phyloP scores from a whole-genome alignment of 73 alveolate genomes.

The Paramecium octaurelia region DNA sequence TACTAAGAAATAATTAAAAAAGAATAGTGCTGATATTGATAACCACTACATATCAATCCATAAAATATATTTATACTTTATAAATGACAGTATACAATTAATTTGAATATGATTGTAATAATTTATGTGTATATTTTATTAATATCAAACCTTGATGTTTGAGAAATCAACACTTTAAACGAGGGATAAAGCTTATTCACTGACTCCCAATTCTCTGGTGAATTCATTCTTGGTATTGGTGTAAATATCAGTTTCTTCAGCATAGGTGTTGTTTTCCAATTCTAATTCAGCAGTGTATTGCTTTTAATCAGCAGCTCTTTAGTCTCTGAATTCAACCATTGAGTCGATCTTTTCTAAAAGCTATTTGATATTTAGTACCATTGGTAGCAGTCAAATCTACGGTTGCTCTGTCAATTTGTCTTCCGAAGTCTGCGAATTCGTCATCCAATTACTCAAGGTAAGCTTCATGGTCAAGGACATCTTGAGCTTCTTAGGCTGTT shows the following conservation, averaged over 20 bases:
- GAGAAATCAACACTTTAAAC: slow-evolving; percentile 48
- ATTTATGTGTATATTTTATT: not conserved
- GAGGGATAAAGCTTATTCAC: slow-evolving; percentile 22
- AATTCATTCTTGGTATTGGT: not conserved
- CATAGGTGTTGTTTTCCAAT: slow-evolving; percentile 43
- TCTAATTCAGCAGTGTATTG: slow-evolving; percentile 24
- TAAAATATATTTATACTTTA: not conserved
- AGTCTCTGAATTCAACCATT: slow-evolving; percentile 30
- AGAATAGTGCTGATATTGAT: too few species aligned
- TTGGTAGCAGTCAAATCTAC: slow-evolving; percentile 35
- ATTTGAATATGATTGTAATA: too few species aligned
- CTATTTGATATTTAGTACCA: not conserved
- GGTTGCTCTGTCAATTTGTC: slow-evolving; percentile 1
- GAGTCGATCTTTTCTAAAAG: slow-evolving; percentile 15
- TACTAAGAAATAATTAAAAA: too few species aligned
- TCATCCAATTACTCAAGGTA: slow-evolving; percentile 26
- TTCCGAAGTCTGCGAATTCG: not conserved
- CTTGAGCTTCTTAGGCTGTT: slow-evolving; percentile 39
- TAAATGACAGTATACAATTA: too few species aligned
- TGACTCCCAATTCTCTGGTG: slow-evolving; percentile 46
- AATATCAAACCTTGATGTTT: slow-evolving; percentile 39
- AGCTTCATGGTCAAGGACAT: not conserved
- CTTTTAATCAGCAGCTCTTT: slow-evolving; percentile 25
- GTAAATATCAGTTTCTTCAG: slow-evolving; percentile 48
- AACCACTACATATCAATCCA: too few species aligned